Conservation (phyloP, 176 grass and related monocot genomes). For the Alloteropsis semialata region DNA sequence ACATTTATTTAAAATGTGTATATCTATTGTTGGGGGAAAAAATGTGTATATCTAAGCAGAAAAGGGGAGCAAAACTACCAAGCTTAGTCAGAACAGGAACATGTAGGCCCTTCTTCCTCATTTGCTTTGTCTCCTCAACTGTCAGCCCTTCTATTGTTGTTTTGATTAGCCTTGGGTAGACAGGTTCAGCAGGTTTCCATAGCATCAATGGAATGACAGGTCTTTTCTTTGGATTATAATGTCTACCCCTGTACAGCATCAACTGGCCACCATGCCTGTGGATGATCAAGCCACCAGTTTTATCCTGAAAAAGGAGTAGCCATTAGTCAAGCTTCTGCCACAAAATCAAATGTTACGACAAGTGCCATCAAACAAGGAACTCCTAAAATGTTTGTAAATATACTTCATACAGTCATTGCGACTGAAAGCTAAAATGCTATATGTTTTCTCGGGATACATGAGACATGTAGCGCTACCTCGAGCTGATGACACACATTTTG, state of each 20-base stretch:
- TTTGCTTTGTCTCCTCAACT: conserved; percentile 73
- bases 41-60: no score
- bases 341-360: background rate
- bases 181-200: conserved; percentile 85
- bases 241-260: conserved; percentile 72
- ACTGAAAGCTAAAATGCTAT: no score
- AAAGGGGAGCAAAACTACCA: conserved; percentile 35
- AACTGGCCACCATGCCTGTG: conserved; percentile 59
- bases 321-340: background rate
- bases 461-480: conserved; percentile 55
- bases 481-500: conserved; percentile 75
- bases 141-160: conserved; percentile 75
- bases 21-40: no score
- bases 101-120: conserved; percentile 80
- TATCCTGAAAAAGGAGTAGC: conserved; percentile 47
- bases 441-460: no score
- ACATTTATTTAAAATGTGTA: conserved; percentile 16
- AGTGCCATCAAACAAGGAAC: background rate
- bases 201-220: conserved; percentile 81
- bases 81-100: conserved; percentile 75
- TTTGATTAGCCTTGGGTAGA: conserved; percentile 82
- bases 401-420: background rate
- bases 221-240: conserved; percentile 89
- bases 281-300: conserved; percentile 83
- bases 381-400: background rate